phyloP scores from a whole-genome alignment of 2,329 filamentous ascomycete species.

The Colletotrichum sp. region DNA sequence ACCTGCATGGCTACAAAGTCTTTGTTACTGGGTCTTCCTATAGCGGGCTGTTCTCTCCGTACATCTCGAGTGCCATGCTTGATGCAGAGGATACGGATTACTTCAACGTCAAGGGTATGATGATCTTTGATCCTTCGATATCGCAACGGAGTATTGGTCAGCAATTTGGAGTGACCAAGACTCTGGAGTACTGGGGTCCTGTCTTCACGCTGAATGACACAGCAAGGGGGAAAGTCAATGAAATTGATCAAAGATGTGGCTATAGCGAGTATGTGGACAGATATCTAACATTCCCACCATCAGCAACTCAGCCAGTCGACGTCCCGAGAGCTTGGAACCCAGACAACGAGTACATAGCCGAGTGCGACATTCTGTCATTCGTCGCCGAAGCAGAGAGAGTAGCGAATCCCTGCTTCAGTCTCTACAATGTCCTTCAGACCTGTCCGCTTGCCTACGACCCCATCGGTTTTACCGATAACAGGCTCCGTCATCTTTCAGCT shows the following conservation, averaged over 20 bases:
- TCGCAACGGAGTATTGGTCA: conserved; percentile 52
- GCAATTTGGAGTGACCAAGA: conserved; percentile 58
- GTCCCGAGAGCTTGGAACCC: conserved; percentile 42
- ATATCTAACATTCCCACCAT: conserved; percentile 72
- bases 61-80: conserved; percentile 76
- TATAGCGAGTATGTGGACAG: conserved; percentile 64
- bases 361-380: conserved; percentile 60
- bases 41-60: conserved; percentile 71
- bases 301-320: conserved; percentile 58
- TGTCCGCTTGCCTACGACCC: conserved; percentile 76
- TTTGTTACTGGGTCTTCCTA: conserved; percentile 79
- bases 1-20: conserved; percentile 68
- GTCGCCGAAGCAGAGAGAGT: conserved; percentile 55
- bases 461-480: conserved; percentile 68
- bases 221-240: conserved; percentile 56
- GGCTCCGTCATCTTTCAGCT: conserved; percentile 68
- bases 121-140: conserved; percentile 76
- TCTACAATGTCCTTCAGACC: conserved; percentile 75
- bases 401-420: conserved; percentile 80
- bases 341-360: conserved; percentile 37
- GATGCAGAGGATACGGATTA: conserved; percentile 68
- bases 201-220: conserved; percentile 69
- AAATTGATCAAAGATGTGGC: conserved; percentile 61
- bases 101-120: conserved; percentile 70
- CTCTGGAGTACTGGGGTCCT: conserved; percentile 62